phyloP scores from a whole-genome alignment of 1,284 basidiomycete genomes.

The Ustilago sp. region DNA sequence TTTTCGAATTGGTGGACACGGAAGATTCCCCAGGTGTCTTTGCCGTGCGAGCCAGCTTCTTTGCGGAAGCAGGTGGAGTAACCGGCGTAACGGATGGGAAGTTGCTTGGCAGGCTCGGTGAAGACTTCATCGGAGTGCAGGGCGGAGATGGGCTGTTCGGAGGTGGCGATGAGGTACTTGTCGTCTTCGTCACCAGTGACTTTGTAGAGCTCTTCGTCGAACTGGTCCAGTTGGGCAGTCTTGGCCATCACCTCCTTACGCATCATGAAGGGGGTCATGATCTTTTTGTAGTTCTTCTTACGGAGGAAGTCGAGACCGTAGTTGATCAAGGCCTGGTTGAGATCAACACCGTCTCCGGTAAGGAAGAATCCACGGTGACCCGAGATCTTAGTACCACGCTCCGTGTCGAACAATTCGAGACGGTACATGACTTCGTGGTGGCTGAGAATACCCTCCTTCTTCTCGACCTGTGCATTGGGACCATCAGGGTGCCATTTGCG shows the following conservation, averaged over 20 bases:
- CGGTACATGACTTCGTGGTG: conserved; percentile 96
- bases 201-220: conserved; percentile 98
- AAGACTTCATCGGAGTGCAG: conserved; percentile 97
- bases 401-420: conserved; percentile 93
- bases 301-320: conserved; percentile 95
- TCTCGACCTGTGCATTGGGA: conserved; percentile 74
- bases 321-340: conserved; percentile 94
- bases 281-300: conserved; percentile 86
- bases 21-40: conserved; percentile 99
- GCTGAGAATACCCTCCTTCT: conserved; percentile 80
- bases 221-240: conserved; percentile 96
- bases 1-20: conserved; percentile 99
- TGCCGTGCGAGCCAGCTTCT: conserved; percentile 95
- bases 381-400: conserved; percentile 87
- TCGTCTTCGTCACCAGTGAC: conserved; percentile 89
- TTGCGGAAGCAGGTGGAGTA: conserved; percentile 97
- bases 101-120: conserved; percentile 87
- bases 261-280: conserved; percentile 98
- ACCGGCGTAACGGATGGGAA: conserved; percentile 82
- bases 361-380: conserved; percentile 98
- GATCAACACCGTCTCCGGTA: conserved; percentile 92
- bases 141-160: conserved; percentile 97
- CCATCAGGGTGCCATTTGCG: conserved; percentile 89
- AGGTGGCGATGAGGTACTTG: conserved; percentile 98
- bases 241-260: conserved; percentile 97